Evolutionary conservation across 805 yeast species (phyloP), one percentile per base, ranked within the genome.

Genomic region (Pichia paraexigua): DNA sequence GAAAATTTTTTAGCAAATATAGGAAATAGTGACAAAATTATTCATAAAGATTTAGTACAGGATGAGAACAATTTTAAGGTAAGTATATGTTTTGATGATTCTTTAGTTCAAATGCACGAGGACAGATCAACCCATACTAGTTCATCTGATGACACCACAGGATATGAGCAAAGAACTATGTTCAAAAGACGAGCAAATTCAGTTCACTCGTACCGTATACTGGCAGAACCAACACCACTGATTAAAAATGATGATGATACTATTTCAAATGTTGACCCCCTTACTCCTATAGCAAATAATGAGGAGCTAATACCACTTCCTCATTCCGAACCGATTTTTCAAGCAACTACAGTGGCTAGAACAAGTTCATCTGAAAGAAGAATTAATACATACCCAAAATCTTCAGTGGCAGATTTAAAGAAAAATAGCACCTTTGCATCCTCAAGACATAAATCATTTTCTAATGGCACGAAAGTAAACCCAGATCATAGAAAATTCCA

Each of bases 401-500:
- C 28, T 7, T 28, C 52, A 5, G 39, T 46, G 18, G 48, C 18
- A 13, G 28, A 39, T 41, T 6, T 27, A 13, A 18, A 18, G 11
- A 18, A 18, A 32, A 25, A 15, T 7, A 24, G 21, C 10, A 30
- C n/a, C 10, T 20, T 22, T 11, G 20, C 49, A 46, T 51, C 32
- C 9, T 39, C 51, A 9, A 42, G 53, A 21, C 39, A 53, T 22
- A 52, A n/a, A 10, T n/a, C 22, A 2, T 40, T 40, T 6, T 18
- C 59, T 6, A 56, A 48, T 9, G 43, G 41, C 9, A 59, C 63
- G 2, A 61, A 63, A 42, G 58, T 62, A 21, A 35, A 49, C 3
- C 56, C 59, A 57, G 66, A 58, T 41, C 50, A 62, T 49, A 51
- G 54, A 22, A 64, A 64, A 1, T 64, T 59, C 39, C 56, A 59